These are phyloP conservation scores for Fusarium citri DNA, from an alignment of 2,329 filamentous ascomycete genomes.

Conservation along the genomic window DNA sequence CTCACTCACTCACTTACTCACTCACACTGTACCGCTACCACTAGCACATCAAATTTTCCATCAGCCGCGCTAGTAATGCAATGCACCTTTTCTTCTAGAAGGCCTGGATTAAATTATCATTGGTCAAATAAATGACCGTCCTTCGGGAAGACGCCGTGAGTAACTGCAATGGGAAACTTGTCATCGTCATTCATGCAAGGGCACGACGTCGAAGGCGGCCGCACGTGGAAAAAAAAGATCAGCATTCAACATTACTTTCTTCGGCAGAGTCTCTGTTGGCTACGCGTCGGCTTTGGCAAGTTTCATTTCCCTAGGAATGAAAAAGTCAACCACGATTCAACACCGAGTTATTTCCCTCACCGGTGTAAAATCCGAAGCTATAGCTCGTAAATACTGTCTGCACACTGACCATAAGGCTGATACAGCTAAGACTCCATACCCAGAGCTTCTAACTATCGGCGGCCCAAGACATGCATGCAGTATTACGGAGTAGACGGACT, in stretches of 20 bases:
- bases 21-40: not conserved
- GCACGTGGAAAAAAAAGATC: constrained; percentile 7
- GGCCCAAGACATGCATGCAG: not conserved
- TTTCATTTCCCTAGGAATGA: constrained; percentile 2
- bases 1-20: not conserved
- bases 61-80: constrained; percentile 13
- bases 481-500: not conserved
- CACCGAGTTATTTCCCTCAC: not conserved
- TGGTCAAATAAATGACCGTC: not conserved
- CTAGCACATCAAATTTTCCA: constrained; percentile 7
- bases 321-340: not conserved
- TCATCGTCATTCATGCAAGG: constrained; percentile 3
- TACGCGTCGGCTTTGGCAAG: not conserved
- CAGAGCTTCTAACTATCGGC: not conserved
- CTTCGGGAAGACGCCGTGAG: not conserved
- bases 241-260: too few species aligned
- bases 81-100: constrained; percentile 19
- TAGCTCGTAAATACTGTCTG: not conserved
- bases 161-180: not conserved
- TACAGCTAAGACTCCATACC: constrained; percentile 1
- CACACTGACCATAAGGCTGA: constrained; percentile 9
- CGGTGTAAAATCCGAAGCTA: not conserved
- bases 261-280: too few species aligned
- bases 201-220: not conserved
- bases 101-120: not conserved